Base-by-base conservation (phyloP, 116 monocot species). In the Cymodocea nodosa region DNA sequence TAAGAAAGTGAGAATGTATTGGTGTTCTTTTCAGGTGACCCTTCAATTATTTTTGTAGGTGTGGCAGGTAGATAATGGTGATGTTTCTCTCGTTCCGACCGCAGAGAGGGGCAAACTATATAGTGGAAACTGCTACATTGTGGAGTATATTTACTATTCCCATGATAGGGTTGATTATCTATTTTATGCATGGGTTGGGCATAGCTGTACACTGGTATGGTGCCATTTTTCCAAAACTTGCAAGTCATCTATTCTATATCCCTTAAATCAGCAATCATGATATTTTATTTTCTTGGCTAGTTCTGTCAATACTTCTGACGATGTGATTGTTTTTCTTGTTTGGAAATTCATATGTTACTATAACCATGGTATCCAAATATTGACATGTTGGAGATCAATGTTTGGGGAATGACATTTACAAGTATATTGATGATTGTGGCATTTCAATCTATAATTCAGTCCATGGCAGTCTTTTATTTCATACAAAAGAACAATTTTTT, bases 141-240 rank as follows among this genome's bases (percentile, higher is more conserved):
- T 79, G 35, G 63, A 76, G 49, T 83, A 83, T 54, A 71, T 24
- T 53, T 83, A 76, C 50, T 5, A 35, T 52, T 70, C 23, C 36
- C 62, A 58, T 60, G 66, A 39, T 23, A 77, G 52, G 59, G 66
- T 79, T 52, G 57, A 83, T 63, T 48, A 65, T 68, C 57, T 83
- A 66, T 73, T 79, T 52, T 79, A 76, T 74, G 66, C 76, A 67
- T 83, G 83, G 83, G 51, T 71, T 56, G 83, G 83, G 22, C 35
- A 35, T 23, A 57, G 65, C 16, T 74, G 83, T 36, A 71, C 63
- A 71, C 24, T 55, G 76, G 79, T 83, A 69, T 37, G 57, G 7
- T 44, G 30, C 22, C 22, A 56, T 56, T 56, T 56, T 44, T 44
- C 44, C 44, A 4, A 12, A 44, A 44, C 44, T 6, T 44, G 44